Conservation (phyloP, 495 filamentous ascomycete genomes). For the Aspergillus olivimuriae region DNA sequence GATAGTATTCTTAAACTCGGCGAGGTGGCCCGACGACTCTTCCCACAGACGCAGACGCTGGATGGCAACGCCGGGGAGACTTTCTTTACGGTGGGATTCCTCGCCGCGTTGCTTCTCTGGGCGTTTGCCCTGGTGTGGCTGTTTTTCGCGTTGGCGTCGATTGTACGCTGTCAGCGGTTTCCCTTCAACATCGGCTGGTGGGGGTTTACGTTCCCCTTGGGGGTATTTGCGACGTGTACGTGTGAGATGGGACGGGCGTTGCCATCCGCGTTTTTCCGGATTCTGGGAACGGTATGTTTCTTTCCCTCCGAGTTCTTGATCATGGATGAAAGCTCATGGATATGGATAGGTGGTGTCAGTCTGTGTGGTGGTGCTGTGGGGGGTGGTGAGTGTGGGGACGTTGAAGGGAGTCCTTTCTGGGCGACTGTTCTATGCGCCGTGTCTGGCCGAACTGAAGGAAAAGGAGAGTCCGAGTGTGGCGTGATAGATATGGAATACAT, state of each 20-base stretch:
- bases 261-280: slow-evolving; percentile 46
- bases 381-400: slow-evolving; percentile 41
- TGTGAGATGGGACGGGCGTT: slow-evolving; percentile 42
- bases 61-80: slow-evolving; percentile 37
- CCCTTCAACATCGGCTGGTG: slow-evolving; percentile 67
- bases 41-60: slow-evolving; percentile 45
- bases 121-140: slow-evolving; percentile 57
- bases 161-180: slow-evolving; percentile 36
- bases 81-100: slow-evolving; percentile 48
- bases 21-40: slow-evolving; percentile 39
- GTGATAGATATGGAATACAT: slow-evolving; percentile 12
- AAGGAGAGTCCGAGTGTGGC: slow-evolving; percentile 11
- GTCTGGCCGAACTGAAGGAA: slow-evolving; percentile 37
- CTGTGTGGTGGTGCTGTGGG: slow-evolving; percentile 45
- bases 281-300: slow-evolving; percentile 39
- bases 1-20: slow-evolving; percentile 49
- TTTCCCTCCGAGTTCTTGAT: too few species aligned
- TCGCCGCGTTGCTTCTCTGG: slow-evolving; percentile 52
- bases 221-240: slow-evolving; percentile 48
- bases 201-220: slow-evolving; percentile 59
- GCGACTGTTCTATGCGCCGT: slow-evolving; percentile 46
- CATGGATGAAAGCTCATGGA: too few species aligned
- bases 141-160: slow-evolving; percentile 44
- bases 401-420: slow-evolving; percentile 36
- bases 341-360: background rate